Evolutionary conservation across 495 filamentous ascomycete genomes (phyloP).

Genomic region (Neurospora sublineolata): DNA sequence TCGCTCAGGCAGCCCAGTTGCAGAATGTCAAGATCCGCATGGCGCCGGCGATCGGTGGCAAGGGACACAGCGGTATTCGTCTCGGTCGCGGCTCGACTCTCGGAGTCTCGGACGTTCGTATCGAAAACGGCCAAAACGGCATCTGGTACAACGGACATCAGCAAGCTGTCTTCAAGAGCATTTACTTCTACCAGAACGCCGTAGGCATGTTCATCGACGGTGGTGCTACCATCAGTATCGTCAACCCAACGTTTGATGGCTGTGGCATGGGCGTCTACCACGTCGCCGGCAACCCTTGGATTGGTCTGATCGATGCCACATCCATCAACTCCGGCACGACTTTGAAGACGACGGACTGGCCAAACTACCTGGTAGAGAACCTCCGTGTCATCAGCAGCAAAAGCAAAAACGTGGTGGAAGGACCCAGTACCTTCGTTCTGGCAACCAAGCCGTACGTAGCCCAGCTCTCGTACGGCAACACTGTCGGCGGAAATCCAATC

Average conservation of each 20-base stretch:
- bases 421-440: conserved; percentile 15
- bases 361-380: conserved; percentile 33
- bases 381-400: conserved; percentile 1
- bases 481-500: conserved; percentile 45
- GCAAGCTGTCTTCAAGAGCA: conserved; percentile 58
- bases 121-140: conserved; percentile 30
- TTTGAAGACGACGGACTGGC: conserved; percentile 23
- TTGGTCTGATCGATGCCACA: conserved; percentile 27
- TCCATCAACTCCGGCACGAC: conserved; percentile 31
- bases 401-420: conserved; percentile 25
- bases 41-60: conserved; percentile 30
- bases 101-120: conserved; percentile 23
- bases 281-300: conserved; percentile 31
- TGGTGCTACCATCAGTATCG: conserved; percentile 42
- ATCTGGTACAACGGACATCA: conserved; percentile 53
- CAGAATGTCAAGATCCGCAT: conserved; percentile 63
- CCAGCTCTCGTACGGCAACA: conserved; percentile 39
- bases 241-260: conserved; percentile 38
- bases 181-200: conserved; percentile 46
- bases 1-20: conserved; percentile 52
- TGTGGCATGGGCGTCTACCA: conserved; percentile 48
- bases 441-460: conserved; percentile 14
- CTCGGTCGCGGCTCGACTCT: conserved; percentile 43
- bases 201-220: conserved; percentile 52
- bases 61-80: conserved; percentile 51